These are phyloP conservation scores for Trichoderma polysporum DNA, from an alignment of 2,329 filamentous ascomycete species.

Conservation along the genomic window DNA sequence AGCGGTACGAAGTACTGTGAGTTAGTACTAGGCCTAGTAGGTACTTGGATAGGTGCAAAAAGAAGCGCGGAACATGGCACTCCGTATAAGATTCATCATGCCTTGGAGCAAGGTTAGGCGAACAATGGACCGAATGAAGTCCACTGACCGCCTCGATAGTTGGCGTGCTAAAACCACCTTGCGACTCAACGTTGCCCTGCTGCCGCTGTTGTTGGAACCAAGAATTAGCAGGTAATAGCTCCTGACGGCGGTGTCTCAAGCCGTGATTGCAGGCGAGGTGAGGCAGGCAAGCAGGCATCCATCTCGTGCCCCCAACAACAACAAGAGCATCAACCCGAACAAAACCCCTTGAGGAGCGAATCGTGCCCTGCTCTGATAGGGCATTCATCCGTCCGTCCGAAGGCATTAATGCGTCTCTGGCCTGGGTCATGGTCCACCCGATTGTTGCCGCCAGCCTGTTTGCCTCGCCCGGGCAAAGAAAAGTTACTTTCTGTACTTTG, in stretches of 20 bases:
- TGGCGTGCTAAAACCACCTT: neutral
- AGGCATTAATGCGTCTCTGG: slow-evolving; percentile 16
- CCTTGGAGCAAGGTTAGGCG: neutral
- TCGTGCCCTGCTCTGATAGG: neutral
- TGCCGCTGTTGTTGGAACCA: slow-evolving; percentile 3
- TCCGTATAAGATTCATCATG: neutral
- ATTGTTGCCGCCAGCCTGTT: neutral
- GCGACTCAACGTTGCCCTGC: neutral
- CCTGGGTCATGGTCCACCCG: neutral
- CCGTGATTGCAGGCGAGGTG: neutral
- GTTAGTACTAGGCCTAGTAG: neutral
- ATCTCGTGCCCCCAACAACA: slow-evolving; percentile 9
- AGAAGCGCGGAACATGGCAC: neutral
- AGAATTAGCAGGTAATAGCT: neutral
- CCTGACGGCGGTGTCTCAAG: neutral
- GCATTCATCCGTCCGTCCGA: slow-evolving; percentile 10
- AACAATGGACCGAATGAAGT: neutral
- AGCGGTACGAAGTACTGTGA: neutral
- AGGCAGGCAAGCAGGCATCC: neutral
- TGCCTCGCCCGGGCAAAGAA: neutral
- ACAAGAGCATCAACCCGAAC: neutral
- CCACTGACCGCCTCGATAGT: neutral
- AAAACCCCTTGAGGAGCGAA: neutral
- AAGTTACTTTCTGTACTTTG: slow-evolving; percentile 1
- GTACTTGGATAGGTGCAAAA: neutral